A percentile compares a stretch with the other conserved stretches of the same genome.
phyloP scores from a whole-genome alignment of 305 asterid species.

The Fraxinus sp. region DNA sequence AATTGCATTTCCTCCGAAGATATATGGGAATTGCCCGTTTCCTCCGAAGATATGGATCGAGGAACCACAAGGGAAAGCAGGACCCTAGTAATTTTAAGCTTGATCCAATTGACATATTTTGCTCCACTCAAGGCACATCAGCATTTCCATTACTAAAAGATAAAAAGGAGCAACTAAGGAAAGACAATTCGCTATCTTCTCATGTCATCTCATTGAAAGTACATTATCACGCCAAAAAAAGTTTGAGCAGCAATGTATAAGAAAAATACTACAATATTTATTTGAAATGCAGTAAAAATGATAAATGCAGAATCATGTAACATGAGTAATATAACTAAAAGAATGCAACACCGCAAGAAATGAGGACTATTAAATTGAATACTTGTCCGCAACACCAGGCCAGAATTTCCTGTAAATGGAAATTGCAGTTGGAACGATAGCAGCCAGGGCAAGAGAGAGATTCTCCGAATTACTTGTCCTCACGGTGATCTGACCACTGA shows the following conservation, averaged over 20 bases:
- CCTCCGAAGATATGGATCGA: neutral
- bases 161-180: neutral
- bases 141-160: neutral
- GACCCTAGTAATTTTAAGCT: neutral
- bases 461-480: constrained; percentile 92
- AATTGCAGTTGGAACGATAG: constrained; percentile 62
- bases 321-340: constrained; percentile 24
- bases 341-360: constrained; percentile 27
- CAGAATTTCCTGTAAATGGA: constrained; percentile 67
- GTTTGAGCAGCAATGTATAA: constrained; percentile 11
- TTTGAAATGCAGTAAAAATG: constrained; percentile 25
- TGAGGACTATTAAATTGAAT: constrained; percentile 52
- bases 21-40: neutral
- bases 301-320: constrained; percentile 25
- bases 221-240: constrained; percentile 20
- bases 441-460: constrained; percentile 78
- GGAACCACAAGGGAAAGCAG: neutral
- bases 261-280: constrained; percentile 5
- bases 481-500: constrained; percentile 81
- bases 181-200: constrained; percentile 7
- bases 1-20: neutral
- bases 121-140: neutral
- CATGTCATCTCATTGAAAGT: constrained; percentile 13
- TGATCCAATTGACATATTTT: neutral
- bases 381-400: constrained; percentile 62